phyloP scores from a whole-genome alignment of 2,329 filamentous ascomycete genomes.

The Aspergillus calidoustus region DNA sequence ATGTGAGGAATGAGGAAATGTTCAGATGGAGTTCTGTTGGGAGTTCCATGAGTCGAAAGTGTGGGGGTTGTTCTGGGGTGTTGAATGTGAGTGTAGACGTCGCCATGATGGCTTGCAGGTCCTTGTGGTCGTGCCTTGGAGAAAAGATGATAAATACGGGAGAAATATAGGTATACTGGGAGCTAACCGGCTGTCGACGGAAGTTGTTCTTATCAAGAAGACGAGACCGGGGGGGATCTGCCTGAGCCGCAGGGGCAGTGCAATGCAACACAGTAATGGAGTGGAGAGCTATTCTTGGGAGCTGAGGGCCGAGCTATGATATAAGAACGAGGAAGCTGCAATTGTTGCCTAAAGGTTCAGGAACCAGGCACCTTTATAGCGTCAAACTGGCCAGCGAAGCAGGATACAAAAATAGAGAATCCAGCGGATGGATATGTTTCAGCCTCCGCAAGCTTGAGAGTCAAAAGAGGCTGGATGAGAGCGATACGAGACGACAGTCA shows the following conservation, averaged over 20 bases:
- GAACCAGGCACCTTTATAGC: background rate
- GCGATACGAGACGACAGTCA: constrained; percentile 4
- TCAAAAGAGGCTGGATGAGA: background rate
- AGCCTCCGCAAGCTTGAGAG: constrained; percentile 4
- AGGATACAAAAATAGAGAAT: constrained; percentile 5
- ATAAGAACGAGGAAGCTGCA: constrained; percentile 10
- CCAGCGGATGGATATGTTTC: constrained; percentile 11
- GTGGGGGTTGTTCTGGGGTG: constrained; percentile 1
- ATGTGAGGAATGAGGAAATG: constrained; percentile 64
- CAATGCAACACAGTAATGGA: background rate
- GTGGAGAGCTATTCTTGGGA: constrained; percentile 7
- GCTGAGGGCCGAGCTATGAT: constrained; percentile 14
- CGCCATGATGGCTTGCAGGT: constrained; percentile 5
- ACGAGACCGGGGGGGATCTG: background rate
- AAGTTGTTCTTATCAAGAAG: constrained; percentile 3
- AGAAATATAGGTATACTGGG: constrained; percentile 3
- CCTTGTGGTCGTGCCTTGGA: background rate
- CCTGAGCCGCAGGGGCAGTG: constrained; percentile 14
- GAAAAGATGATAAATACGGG: background rate
- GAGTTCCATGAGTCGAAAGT: constrained; percentile 53
- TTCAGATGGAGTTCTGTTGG: constrained; percentile 71
- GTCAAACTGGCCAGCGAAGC: constrained; percentile 13
- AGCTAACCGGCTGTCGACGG: background rate
- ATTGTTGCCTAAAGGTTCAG: constrained; percentile 21
- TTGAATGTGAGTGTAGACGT: background rate